Evolutionary conservation across 306 rosid species (phyloP).

Genomic region (Rubus idaeus): DNA sequence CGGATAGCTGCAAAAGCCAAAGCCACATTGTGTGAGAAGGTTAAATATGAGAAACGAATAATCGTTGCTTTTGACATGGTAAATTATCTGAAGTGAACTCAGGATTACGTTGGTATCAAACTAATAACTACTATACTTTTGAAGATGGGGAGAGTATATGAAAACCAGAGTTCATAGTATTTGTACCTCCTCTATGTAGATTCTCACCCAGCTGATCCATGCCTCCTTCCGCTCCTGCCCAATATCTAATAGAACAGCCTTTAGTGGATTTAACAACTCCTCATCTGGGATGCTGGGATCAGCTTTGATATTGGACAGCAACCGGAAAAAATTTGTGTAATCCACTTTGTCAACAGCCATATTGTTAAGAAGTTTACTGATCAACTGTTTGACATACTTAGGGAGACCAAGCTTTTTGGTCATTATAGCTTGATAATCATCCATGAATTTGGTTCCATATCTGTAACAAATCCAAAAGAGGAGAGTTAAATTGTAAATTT

Average conservation of each 20-base stretch:
- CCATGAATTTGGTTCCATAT: slow-evolving; percentile 94
- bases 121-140: not conserved
- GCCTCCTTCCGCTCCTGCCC: slow-evolving; percentile 96
- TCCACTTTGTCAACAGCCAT: slow-evolving; percentile 99
- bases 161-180: slow-evolving; percentile 3
- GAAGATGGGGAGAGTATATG: not conserved
- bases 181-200: slow-evolving; percentile 76
- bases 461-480: slow-evolving; percentile 43
- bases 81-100: not conserved
- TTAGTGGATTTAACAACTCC: slow-evolving; percentile 78
- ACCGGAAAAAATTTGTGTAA: slow-evolving; percentile 89
- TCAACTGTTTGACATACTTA: slow-evolving; percentile 87
- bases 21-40: not conserved
- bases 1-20: slow-evolving; percentile 63
- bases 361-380: slow-evolving; percentile 79
- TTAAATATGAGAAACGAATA: not conserved
- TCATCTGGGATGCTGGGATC: slow-evolving; percentile 75
- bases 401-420: slow-evolving; percentile 92
- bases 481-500: slow-evolving; percentile 17
- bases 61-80: not conserved
- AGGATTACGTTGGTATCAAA: not conserved
- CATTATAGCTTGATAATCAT: slow-evolving; percentile 92
- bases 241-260: slow-evolving; percentile 88
- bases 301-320: slow-evolving; percentile 79
- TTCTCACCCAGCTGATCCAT: slow-evolving; percentile 85